Conservation (phyloP, 371 early-diverging fungal genomes). For the Actinomucor elegans region DNA sequence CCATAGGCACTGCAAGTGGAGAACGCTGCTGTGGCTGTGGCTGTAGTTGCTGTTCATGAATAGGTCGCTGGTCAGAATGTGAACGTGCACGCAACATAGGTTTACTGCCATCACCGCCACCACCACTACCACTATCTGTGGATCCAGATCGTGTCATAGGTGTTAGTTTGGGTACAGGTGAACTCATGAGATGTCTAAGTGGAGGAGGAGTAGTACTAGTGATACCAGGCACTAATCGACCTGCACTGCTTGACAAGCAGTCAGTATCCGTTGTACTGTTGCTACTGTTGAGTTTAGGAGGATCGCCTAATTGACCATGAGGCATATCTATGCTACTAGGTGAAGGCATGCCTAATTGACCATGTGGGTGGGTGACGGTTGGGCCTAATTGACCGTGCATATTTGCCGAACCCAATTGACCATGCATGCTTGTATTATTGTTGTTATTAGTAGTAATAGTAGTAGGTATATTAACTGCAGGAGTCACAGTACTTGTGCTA, state of each 20-base stretch:
- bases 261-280: background rate
- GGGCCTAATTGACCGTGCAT: background rate
- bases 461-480: too few species aligned
- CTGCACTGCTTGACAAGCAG: background rate
- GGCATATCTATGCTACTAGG: too few species aligned
- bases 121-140: too few species aligned
- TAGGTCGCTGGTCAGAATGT: constrained; percentile 36
- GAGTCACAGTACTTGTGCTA: background rate
- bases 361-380: background rate
- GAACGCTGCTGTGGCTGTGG: too few species aligned
- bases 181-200: constrained; percentile 11
- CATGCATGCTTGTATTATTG: background rate
- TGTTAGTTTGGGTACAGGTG: constrained; percentile 24
- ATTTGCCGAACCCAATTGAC: too few species aligned
- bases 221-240: constrained; percentile 12
- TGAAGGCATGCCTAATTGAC: background rate
- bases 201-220: too few species aligned
- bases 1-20: background rate
- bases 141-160: constrained; percentile 23
- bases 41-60: background rate
- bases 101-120: constrained; percentile 13
- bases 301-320: background rate
- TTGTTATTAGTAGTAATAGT: background rate
- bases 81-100: constrained; percentile 41
- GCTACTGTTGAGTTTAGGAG: background rate